Conservation (phyloP, 441 rosid genomes). For the Brassica hybrid region DNA sequence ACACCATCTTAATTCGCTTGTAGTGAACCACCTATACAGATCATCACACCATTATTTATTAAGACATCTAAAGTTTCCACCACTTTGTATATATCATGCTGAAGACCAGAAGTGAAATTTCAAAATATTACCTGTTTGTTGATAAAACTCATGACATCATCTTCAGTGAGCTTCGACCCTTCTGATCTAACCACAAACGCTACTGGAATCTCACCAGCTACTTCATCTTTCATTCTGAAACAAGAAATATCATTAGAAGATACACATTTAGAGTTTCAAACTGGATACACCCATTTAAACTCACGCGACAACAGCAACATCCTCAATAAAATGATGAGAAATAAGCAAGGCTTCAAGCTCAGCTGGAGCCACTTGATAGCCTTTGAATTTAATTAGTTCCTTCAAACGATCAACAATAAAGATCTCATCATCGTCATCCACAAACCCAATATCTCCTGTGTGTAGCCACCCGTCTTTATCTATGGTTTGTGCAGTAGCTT, state of each 20-base stretch:
- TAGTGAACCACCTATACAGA: conserved; percentile 54
- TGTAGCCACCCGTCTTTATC: conserved; percentile 74
- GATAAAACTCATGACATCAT: conserved; percentile 67
- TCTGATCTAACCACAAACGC: conserved; percentile 69
- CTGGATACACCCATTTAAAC: conserved; percentile 10
- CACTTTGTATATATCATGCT: not conserved
- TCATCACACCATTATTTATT: not conserved
- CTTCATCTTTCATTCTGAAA: conserved; percentile 76
- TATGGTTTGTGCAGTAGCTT: conserved; percentile 64
- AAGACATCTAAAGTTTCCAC: not conserved
- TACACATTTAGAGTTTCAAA: not conserved
- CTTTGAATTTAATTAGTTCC: conserved; percentile 72
- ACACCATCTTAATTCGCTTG: conserved; percentile 53
- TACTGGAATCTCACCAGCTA: conserved; percentile 80
- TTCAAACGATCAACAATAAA: conserved; percentile 75
- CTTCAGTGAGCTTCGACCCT: conserved; percentile 66
- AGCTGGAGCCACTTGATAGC: conserved; percentile 65
- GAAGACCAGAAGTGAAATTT: not conserved
- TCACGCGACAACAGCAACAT: conserved; percentile 53
- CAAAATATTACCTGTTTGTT: conserved; percentile 62
- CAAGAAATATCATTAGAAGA: conserved; percentile 9
- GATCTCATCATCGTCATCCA: conserved; percentile 67
- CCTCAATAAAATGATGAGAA: conserved; percentile 42
- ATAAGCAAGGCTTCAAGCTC: conserved; percentile 55
- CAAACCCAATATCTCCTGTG: conserved; percentile 70